Evolutionary conservation across 495 filamentous ascomycete genomes (phyloP).

Genomic region (Trichoderma virens): DNA sequence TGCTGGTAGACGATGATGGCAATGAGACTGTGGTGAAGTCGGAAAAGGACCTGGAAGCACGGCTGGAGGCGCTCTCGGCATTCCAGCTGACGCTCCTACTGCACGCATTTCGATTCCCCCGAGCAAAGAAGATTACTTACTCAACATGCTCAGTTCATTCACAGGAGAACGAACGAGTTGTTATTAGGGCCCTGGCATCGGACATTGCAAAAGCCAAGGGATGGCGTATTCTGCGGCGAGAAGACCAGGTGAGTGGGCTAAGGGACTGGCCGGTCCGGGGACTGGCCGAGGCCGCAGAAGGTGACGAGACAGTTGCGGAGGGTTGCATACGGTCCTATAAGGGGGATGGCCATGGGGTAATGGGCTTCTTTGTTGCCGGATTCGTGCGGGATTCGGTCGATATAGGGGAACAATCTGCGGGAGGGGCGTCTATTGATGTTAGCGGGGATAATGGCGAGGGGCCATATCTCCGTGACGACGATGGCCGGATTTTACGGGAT

Average conservation of each 20-base stretch:
- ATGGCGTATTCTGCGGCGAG: constrained; percentile 65
- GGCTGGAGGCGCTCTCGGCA: constrained; percentile 62
- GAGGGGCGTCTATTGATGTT: background rate
- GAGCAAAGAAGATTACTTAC: constrained; percentile 73
- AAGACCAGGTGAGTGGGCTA: constrained; percentile 65
- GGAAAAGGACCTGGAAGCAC: constrained; percentile 37
- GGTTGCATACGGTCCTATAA: constrained; percentile 76
- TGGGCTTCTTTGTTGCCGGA: constrained; percentile 43
- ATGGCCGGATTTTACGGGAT: constrained; percentile 31
- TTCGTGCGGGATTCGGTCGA: constrained; percentile 34
- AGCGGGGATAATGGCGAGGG: constrained; percentile 16
- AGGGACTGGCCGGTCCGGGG: constrained; percentile 66
- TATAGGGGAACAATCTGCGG: constrained; percentile 14
- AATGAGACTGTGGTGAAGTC: constrained; percentile 33
- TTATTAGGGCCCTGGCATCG: constrained; percentile 57
- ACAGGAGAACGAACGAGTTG: constrained; percentile 83
- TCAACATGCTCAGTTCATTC: constrained; percentile 85
- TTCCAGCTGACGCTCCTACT: constrained; percentile 72
- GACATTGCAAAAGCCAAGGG: constrained; percentile 57
- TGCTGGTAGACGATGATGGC: constrained; percentile 43
- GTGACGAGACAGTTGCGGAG: constrained; percentile 39
- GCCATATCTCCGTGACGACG: constrained; percentile 32
- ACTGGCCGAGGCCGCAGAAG: constrained; percentile 34
- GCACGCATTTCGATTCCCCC: constrained; percentile 76
- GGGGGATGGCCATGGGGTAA: constrained; percentile 63